Evolutionary conservation across 2,329 filamentous ascomycete species (phyloP).

Genomic region (Pestalotiopsis sp.): DNA sequence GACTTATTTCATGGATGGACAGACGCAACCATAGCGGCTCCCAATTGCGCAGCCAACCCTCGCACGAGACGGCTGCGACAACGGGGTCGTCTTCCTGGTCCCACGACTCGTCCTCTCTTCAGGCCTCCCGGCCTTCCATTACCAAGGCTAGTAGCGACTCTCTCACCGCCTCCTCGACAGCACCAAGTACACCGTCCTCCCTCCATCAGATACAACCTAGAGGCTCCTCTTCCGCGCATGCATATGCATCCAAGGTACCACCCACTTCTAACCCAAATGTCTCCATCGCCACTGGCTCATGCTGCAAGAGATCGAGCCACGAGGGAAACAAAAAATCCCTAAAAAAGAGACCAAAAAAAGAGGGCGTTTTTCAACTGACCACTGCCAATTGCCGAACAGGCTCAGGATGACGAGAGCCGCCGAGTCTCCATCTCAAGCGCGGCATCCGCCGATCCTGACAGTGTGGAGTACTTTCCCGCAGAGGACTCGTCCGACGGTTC

Average conservation of each 20-base stretch:
- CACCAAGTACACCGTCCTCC: constrained; percentile 7
- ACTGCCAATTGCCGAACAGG: not conserved
- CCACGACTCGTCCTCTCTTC: not conserved
- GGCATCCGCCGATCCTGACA: constrained; percentile 5
- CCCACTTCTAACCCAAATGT: not conserved
- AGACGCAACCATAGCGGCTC: constrained; percentile 10
- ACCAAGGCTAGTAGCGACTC: constrained; percentile 3
- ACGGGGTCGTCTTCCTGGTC: constrained; percentile 8
- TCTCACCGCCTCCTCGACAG: constrained; percentile 10
- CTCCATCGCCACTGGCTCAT: not conserved
- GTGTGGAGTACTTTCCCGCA: constrained; percentile 11
- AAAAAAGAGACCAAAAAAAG: too few species aligned
- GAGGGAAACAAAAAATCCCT: not conserved
- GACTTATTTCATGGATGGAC: constrained; percentile 9
- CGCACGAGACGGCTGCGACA: not conserved
- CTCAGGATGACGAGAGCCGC: not conserved
- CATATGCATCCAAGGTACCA: not conserved
- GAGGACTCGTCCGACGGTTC: constrained; percentile 10
- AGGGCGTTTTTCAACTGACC: not conserved
- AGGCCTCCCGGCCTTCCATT: not conserved
- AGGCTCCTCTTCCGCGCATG: not conserved
- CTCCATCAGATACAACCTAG: constrained; percentile 2
- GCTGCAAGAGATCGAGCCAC: not conserved
- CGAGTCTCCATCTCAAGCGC: constrained; percentile 8
- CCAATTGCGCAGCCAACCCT: constrained; percentile 5